Conservation (phyloP, 305 asterid species). For the Vinca major region DNA sequence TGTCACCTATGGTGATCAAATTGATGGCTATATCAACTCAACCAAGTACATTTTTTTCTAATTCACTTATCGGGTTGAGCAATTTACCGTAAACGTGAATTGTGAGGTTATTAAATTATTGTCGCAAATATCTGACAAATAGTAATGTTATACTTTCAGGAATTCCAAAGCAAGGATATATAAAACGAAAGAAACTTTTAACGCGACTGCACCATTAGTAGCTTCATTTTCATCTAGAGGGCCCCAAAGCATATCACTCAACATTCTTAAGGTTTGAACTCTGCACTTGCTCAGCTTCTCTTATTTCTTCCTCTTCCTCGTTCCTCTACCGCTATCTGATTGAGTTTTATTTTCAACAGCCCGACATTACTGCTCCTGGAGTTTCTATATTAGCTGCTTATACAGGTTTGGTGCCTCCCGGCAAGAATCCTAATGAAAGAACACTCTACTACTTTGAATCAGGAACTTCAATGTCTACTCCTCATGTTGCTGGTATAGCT, state of each 20-base stretch:
- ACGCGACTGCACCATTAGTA: conserved; percentile 28
- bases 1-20: background rate
- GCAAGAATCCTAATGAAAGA: conserved; percentile 23
- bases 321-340: background rate
- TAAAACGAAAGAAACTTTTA: conserved; percentile 30
- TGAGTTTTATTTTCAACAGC: conserved; percentile 26
- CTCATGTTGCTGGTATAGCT: conserved; percentile 72
- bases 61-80: no score
- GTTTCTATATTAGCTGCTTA: conserved; percentile 61
- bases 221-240: conserved; percentile 87
- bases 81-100: no score
- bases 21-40: conserved; percentile 6
- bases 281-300: background rate
- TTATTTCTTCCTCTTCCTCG: no score
- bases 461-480: conserved; percentile 88
- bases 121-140: background rate
- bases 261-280: conserved; percentile 64
- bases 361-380: conserved; percentile 86
- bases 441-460: conserved; percentile 40
- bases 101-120: background rate
- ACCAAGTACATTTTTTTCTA: background rate
- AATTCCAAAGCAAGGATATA: conserved; percentile 44
- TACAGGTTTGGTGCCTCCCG: conserved; percentile 24
- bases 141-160: conserved; percentile 16
- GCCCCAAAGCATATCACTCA: conserved; percentile 37